Conservation (phyloP, 139 green algal species). For the Auxenochlorella pyrenoidosa region DNA sequence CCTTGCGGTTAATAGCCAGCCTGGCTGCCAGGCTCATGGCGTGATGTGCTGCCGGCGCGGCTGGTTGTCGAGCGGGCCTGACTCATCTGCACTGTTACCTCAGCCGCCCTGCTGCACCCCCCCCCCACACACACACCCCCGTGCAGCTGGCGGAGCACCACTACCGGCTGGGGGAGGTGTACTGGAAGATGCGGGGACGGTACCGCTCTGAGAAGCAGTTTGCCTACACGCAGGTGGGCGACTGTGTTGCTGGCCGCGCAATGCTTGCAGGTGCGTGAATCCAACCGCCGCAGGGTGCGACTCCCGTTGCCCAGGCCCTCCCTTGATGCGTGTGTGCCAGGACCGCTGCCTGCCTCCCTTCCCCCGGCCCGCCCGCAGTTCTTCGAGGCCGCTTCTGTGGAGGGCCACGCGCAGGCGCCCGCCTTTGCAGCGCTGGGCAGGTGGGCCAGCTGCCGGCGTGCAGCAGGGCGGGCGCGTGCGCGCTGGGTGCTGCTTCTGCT, state of each 20-base stretch:
- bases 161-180: conserved; percentile 65
- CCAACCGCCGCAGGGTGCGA: too few species aligned
- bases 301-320: too few species aligned
- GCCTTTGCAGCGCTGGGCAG: conserved; percentile 71
- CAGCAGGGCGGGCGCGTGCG: too few species aligned
- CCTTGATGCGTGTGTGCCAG: too few species aligned
- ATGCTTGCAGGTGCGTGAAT: too few species aligned
- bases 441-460: conserved; percentile 1
- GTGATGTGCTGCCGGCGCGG: background rate
- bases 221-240: conserved; percentile 44
- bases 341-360: too few species aligned
- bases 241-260: too few species aligned
- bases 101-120: background rate
- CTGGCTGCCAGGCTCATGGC: too few species aligned
- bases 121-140: too few species aligned
- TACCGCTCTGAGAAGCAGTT: conserved; percentile 49
- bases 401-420: conserved; percentile 67
- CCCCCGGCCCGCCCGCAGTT: conserved; percentile 41
- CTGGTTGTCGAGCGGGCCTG: background rate
- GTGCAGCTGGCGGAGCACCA: conserved; percentile 65
- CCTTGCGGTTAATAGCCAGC: too few species aligned
- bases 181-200: conserved; percentile 60
- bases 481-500: too few species aligned
- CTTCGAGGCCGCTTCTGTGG: conserved; percentile 58
- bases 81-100: too few species aligned